phyloP scores from a whole-genome alignment of 2,329 filamentous ascomycete species.

The Ophiostoma angusticollis region DNA sequence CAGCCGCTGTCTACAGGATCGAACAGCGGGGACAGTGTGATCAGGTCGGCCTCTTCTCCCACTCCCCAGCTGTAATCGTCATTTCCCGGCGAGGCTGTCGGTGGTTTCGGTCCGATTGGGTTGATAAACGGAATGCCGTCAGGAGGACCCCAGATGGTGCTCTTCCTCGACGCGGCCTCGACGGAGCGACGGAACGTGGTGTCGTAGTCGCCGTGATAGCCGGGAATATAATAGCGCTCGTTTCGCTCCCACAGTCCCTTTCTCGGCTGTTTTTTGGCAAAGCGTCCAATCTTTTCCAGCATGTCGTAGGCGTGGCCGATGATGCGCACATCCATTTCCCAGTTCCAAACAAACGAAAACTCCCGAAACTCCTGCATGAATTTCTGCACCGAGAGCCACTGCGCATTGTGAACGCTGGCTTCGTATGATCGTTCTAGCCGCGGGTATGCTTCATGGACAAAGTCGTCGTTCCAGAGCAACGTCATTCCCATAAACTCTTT shows the following conservation, averaged over 20 bases:
- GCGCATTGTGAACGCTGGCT: constrained; percentile 43
- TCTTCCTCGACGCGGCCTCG: constrained; percentile 37
- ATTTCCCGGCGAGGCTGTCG: constrained; percentile 13
- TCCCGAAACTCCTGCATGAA: constrained; percentile 65
- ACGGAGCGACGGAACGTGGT: constrained; percentile 54
- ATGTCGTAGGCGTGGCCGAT: constrained; percentile 75
- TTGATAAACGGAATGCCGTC: constrained; percentile 41
- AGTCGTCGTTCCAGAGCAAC: constrained; percentile 59
- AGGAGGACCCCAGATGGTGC: constrained; percentile 53
- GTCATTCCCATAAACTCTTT: constrained; percentile 50
- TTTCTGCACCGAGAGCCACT: constrained; percentile 63
- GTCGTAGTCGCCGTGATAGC: constrained; percentile 52
- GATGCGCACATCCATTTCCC: constrained; percentile 72
- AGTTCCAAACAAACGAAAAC: constrained; percentile 76
- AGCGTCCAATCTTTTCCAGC: constrained; percentile 49
- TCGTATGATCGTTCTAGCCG: constrained; percentile 45
- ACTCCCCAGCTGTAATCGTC: constrained; percentile 21
- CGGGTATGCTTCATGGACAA: constrained; percentile 67
- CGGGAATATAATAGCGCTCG: constrained; percentile 60
- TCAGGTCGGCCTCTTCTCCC: constrained; percentile 21
- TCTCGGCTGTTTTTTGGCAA: constrained; percentile 55
- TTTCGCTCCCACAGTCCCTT: constrained; percentile 63
- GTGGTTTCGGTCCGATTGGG: constrained; percentile 40
- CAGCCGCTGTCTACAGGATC: constrained; percentile 60
- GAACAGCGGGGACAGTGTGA: constrained; percentile 65